Conservation (phyloP, 768 basidiomycete genomes). For the Heimioporus sp. region DNA sequence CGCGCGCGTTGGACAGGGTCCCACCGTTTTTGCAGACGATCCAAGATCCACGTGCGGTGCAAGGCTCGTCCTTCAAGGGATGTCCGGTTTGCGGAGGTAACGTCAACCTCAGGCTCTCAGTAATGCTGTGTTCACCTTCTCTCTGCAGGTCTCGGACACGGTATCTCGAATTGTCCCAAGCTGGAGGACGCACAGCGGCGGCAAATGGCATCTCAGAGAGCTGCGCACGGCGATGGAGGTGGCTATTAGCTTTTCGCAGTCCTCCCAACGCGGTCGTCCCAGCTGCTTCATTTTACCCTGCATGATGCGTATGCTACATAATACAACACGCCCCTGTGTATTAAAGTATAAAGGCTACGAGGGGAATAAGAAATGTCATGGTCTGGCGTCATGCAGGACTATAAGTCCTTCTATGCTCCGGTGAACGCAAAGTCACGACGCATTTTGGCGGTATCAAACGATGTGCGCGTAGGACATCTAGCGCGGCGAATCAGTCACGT, state of each 20-base stretch:
- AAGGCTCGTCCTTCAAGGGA: conserved; percentile 76
- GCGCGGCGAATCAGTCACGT: background rate
- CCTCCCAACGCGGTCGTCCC: background rate
- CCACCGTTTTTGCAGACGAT: conserved; percentile 89
- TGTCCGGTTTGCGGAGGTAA: conserved; percentile 95
- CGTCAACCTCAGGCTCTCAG: conserved; percentile 6
- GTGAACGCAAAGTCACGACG: conserved; percentile 33
- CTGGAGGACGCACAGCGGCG: conserved; percentile 90
- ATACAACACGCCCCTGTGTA: conserved; percentile 5
- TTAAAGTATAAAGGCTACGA: conserved; percentile 8
- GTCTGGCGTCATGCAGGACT: background rate
- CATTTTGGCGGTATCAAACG: conserved; percentile 26
- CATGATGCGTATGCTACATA: background rate
- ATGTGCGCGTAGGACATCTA: conserved; percentile 1
- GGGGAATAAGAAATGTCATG: background rate
- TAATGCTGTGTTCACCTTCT: background rate
- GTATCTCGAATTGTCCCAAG: conserved; percentile 94
- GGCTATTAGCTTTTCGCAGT: conserved; percentile 22
- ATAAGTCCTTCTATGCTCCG: conserved; percentile 10
- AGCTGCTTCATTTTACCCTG: background rate
- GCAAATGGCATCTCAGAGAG: conserved; percentile 85
- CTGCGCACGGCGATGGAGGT: conserved; percentile 59
- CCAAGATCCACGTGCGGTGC: conserved; percentile 84
- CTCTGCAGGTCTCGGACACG: conserved; percentile 80
- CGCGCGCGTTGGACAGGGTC: conserved; percentile 50